Conservation (phyloP, 768 basidiomycete species). For the Leccinum variicolor region DNA sequence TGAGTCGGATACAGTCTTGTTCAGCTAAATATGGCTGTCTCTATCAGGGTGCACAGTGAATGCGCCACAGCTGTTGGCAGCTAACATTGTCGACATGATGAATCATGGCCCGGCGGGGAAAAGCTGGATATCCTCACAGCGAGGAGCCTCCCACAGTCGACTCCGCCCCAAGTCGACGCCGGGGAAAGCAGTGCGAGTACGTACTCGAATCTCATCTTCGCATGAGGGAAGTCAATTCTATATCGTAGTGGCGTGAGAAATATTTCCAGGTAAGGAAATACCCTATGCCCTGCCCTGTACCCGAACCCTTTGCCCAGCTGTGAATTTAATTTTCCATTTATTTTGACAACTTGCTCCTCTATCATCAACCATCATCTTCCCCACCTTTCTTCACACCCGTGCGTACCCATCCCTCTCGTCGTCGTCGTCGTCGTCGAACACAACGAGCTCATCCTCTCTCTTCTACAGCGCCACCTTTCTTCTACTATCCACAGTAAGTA, state of each 20-base stretch:
- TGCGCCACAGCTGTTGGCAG: not conserved
- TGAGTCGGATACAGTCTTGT: constrained; percentile 3
- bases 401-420: constrained; percentile 33
- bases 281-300: constrained; percentile 40
- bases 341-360: constrained; percentile 43
- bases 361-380: constrained; percentile 48
- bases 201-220: constrained; percentile 3
- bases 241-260: constrained; percentile 27
- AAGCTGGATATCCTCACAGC: not conserved
- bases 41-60: not conserved
- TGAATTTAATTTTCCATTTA: constrained; percentile 62
- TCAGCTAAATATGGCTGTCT: constrained; percentile 8
- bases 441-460: constrained; percentile 35
- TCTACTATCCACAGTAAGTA: constrained; percentile 40
- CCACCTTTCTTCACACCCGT: constrained; percentile 37
- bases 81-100: not conserved
- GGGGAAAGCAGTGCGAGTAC: not conserved
- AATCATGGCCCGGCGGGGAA: not conserved
- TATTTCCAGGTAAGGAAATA: constrained; percentile 15
- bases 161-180: constrained; percentile 1
- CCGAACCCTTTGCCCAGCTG: constrained; percentile 72
- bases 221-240: constrained; percentile 7
- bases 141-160: not conserved
- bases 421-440: constrained; percentile 30
- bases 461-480: constrained; percentile 18